Evolutionary conservation across 2,329 filamentous ascomycete species (phyloP).

Genomic region (Ophiostoma ulmi): DNA sequence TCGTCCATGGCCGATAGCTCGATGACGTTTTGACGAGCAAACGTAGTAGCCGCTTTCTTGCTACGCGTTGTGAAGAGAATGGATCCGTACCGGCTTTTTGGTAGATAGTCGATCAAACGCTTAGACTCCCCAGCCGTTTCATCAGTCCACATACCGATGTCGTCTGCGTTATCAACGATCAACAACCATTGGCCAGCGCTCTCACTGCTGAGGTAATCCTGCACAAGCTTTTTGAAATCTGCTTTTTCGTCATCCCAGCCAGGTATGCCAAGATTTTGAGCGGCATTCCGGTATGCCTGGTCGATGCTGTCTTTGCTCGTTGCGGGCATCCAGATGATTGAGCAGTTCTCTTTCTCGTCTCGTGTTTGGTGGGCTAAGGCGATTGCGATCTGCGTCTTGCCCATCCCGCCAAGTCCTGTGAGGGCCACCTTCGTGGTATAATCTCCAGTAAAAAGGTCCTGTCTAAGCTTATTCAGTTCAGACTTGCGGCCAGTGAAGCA

Average conservation of each 20-base stretch:
- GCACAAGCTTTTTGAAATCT: not conserved
- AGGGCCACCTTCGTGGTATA: not conserved
- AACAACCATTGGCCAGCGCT: not conserved
- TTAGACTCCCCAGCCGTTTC: not conserved
- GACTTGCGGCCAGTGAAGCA: not conserved
- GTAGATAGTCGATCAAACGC: not conserved
- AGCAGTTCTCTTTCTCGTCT: not conserved
- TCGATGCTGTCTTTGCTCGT: not conserved
- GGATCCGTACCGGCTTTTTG: not conserved
- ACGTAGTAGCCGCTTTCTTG: not conserved
- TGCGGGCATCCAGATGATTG: not conserved
- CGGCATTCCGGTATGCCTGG: not conserved
- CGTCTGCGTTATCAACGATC: slow-evolving; percentile 4
- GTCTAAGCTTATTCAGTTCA: not conserved
- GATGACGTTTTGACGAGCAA: not conserved
- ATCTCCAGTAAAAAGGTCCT: not conserved
- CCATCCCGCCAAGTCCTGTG: not conserved
- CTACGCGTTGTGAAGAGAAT: not conserved
- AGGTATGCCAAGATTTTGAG: not conserved
- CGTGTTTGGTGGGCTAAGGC: not conserved
- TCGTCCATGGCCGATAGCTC: not conserved
- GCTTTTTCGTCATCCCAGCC: not conserved
- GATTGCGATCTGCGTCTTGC: slow-evolving; percentile 2
- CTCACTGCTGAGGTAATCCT: slow-evolving; percentile 2
- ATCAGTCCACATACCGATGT: not conserved